Base-by-base conservation (phyloP, 257 asterid genomes). In the Plectranthus barbatus region DNA sequence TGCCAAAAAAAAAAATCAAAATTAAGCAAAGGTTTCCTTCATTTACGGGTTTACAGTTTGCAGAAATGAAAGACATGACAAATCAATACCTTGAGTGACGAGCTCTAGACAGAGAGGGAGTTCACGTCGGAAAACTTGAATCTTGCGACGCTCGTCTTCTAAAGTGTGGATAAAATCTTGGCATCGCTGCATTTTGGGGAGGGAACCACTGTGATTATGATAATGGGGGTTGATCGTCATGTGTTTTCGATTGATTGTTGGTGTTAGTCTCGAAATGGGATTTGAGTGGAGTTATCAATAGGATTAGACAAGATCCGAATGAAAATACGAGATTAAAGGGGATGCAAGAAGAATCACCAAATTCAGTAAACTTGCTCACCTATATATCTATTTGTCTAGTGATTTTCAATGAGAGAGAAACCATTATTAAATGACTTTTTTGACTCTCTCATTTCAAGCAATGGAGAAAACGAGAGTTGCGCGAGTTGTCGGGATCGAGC, bases 61-160 rank as follows among this genome's bases (percentile, higher is more conserved):
- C n/a, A 10, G 9, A 0, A 41, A 21, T 21, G 31, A 26, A 5
- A 26, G 31, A 26, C n/a, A n/a, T n/a, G 31, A 1, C 3, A 26
- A 26, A 26, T 26, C 2, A 1, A 11, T 68, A 92, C 99, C 97
- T 82, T 87, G 97, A 36, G 86, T 82, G 23, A 93, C 94, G 59
- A 93, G 97, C 61, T 93, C 86, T 13, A 90, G 85, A 68, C 96
- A 84, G 39, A 93, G 96, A 29, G 99, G 99, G 46, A 93, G 90
- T 69, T 93, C 99, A 47, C 99, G 94, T 64, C 81, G 82, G 77
- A 93, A 93, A 48, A 90, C 99, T 67, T 79, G 91, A 82, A 93
- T 86, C 87, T 93, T 93, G 56, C 66, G 64, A 4, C 85, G 89
- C 78, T 93, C 99, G 68, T 80, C 82, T 60, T 90, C 90, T 9